Base-by-base conservation (phyloP, 2,329 filamentous ascomycete genomes). In the Podosphaera xanthii region DNA sequence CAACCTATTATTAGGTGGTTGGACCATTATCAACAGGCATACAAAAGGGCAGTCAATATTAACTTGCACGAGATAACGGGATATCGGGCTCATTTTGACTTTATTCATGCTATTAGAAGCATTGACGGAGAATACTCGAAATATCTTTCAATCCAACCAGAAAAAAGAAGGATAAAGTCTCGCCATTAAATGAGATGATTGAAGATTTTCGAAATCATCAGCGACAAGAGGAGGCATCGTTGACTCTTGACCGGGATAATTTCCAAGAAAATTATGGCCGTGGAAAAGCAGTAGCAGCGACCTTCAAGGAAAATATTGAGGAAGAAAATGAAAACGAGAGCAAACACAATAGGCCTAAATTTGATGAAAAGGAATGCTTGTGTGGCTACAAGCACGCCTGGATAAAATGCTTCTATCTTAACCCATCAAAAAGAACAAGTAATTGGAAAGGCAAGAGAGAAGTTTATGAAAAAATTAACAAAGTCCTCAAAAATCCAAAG, bases 121-220 rank as follows among this genome's bases (percentile, higher is more conserved):
- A 56, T 56, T 9, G 54, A 56, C 33, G 54, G 35, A 10, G 54
- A 56, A 56, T 56, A 56, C 9, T 56, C 36, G 8, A 44, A 56
- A 30, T 56, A 56, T 56, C 1, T 56, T 42, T 56, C 38, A 5
- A 42, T 56, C 9, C 36, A 56, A 42, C n/a, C 42, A 2, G 54
- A 56, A 30, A 56, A 44, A 36, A 56, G 38, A 42, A 4, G 36
- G n/a, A 33, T 56, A 56, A 31, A n/a, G 36, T 42, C 30, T 36
- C 53, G 1, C 38, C 10, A 2, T 42, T 44, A n/a, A 33, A 1
- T 4, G 35, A 56, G 14, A 56, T 56, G 3, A 56, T 56, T n/a
- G 53, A 56, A 12, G 35, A 56, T 56, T 56, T 56, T 2, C 4
- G 53, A 31, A 56, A 56, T n/a, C 36, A 56, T 42, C 53, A 56